Percentiles rank a stretch among this genome's conserved stretches.
Evolutionary conservation across 1,139 yeast species (phyloP).

Genomic region (Nadsonia starkeyi-henricii): DNA sequence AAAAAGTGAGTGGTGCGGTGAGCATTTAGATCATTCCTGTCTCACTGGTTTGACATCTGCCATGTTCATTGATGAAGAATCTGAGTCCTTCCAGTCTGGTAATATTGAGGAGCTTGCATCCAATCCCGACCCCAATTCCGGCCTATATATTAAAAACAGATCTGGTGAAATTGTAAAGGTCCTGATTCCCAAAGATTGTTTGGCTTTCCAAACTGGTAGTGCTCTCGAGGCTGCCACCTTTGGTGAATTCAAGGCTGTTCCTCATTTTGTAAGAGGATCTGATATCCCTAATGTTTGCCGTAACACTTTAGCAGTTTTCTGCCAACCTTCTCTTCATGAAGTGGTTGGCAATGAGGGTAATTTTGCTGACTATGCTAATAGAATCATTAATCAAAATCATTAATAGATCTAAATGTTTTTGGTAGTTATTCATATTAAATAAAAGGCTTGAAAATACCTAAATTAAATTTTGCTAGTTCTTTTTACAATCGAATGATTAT

Average conservation of each 20-base stretch:
- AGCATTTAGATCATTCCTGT: conserved; percentile 51
- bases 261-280: conserved; percentile 41
- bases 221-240: conserved; percentile 40
- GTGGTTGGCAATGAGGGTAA: conserved; percentile 31
- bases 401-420: conserved; percentile 4
- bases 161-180: conserved; percentile 35
- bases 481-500: too few relatives aligned
- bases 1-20: conserved; percentile 44
- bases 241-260: conserved; percentile 44
- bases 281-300: conserved; percentile 29
- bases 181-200: conserved; percentile 39
- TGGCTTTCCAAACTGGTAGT: conserved; percentile 56
- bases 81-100: conserved; percentile 3
- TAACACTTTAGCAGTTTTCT: conserved; percentile 49
- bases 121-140: conserved; percentile 36
- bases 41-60: conserved; percentile 50
- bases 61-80: conserved; percentile 33
- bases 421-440: too few relatives aligned
- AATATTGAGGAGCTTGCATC: conserved; percentile 15
- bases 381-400: conserved; percentile 15
- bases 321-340: conserved; percentile 47
- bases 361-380: conserved; percentile 36
- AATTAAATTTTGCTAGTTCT: too few relatives aligned
- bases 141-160: conserved; percentile 41
- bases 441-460: too few relatives aligned